A percentile compares a stretch with the other conserved stretches of the same genome.
phyloP scores from a whole-genome alignment of 202 grass and related monocot species.

The Schoenoplectus tabernaemontani region DNA sequence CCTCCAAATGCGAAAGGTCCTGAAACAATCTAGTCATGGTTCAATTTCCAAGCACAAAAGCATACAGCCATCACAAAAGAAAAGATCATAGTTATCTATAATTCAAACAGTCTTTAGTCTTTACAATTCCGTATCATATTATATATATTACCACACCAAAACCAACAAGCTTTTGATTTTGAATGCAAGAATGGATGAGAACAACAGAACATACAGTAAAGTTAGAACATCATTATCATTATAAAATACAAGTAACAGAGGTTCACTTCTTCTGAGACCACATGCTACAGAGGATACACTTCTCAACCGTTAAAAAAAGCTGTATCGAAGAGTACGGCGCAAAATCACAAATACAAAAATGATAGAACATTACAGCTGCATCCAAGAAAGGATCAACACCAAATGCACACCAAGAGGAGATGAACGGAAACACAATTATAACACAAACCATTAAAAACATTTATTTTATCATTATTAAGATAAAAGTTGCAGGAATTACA shows the following conservation, averaged over 20 bases:
- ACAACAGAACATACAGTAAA: background rate
- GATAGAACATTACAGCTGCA: background rate
- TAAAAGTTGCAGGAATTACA: conserved; percentile 71
- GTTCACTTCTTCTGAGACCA: background rate
- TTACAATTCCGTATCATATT: too few species aligned
- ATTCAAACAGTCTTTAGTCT: too few species aligned
- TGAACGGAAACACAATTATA: background rate
- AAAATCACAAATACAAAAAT: background rate
- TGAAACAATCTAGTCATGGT: too few species aligned
- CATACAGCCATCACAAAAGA: too few species aligned
- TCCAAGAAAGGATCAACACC: background rate
- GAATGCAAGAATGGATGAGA: background rate
- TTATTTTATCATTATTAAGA: conserved; percentile 30
- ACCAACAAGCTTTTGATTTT: background rate
- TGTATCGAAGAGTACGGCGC: background rate
- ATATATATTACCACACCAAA: background rate
- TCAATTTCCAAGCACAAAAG: too few species aligned
- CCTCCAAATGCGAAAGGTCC: too few species aligned
- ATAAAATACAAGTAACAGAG: background rate
- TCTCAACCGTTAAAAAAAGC: too few species aligned
- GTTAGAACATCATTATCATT: background rate
- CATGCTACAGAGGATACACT: background rate
- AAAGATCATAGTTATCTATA: too few species aligned
- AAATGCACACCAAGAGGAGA: background rate
- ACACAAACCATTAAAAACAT: conserved; percentile 22